phyloP scores from a whole-genome alignment of 768 basidiomycete species.

The Polyporus arcularius region DNA sequence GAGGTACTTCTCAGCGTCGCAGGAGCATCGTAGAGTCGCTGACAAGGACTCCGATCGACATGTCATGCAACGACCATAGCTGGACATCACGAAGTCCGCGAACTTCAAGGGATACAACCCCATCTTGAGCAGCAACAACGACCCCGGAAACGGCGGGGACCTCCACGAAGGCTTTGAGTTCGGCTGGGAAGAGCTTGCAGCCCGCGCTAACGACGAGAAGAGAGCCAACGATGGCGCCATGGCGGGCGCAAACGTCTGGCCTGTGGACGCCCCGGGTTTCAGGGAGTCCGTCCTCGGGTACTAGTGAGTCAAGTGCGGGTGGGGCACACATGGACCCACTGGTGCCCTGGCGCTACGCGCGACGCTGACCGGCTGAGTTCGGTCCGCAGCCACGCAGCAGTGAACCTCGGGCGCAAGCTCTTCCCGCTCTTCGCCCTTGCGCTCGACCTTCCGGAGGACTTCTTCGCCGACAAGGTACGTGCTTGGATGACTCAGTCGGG shows the following conservation, averaged over 20 bases:
- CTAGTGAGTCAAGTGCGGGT: conserved; percentile 50
- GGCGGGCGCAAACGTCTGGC: conserved; percentile 82
- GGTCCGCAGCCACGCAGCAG: conserved; percentile 48
- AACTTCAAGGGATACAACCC: conserved; percentile 82
- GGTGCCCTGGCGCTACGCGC: background rate
- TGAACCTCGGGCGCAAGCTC: conserved; percentile 53
- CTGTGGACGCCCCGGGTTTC: conserved; percentile 59
- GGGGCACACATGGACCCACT: background rate
- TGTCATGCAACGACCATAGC: conserved; percentile 36
- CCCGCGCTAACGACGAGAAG: conserved; percentile 28
- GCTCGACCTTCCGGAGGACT: conserved; percentile 57
- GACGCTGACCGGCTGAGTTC: background rate
- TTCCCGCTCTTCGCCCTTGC: conserved; percentile 75
- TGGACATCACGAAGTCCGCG: conserved; percentile 63
- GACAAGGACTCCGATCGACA: background rate
- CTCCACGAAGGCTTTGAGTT: conserved; percentile 91
- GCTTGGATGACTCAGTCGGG: background rate
- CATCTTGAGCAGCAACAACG: conserved; percentile 70
- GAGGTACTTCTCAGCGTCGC: conserved; percentile 42
- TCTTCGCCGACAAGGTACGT: conserved; percentile 67
- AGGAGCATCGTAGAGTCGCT: background rate
- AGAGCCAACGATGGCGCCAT: conserved; percentile 52
- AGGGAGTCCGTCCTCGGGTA: conserved; percentile 59
- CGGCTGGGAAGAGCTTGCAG: conserved; percentile 61
- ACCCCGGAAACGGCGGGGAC: conserved; percentile 80